A percentile compares a stretch with the other conserved stretches of the same genome.
Evolutionary conservation across 2,329 filamentous ascomycete species (phyloP).

Genomic region (Aureobasidium sp.): DNA sequence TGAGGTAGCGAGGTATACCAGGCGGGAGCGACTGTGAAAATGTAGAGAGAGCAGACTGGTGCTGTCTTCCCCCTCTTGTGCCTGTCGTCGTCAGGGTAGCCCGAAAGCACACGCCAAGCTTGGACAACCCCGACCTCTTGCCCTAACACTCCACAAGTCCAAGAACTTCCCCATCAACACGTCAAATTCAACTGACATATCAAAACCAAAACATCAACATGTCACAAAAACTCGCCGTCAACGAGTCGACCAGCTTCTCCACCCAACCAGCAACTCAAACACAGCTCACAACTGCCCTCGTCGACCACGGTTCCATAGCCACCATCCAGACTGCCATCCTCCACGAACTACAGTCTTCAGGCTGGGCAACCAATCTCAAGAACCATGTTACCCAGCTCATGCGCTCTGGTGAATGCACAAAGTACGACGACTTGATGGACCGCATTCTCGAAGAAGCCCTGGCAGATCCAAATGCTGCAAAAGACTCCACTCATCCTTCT

Average conservation of each 20-base stretch:
- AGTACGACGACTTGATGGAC: conserved; percentile 48
- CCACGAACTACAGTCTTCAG: conserved; percentile 47
- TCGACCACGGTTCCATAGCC: conserved; percentile 42
- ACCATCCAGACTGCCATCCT: conserved; percentile 48
- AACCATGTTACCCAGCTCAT: conserved; percentile 48
- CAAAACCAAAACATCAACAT: conserved; percentile 14
- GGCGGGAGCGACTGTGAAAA: background rate
- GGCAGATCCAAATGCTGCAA: background rate
- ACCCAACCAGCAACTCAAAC: conserved; percentile 28
- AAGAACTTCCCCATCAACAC: background rate
- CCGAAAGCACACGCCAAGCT: conserved; percentile 5
- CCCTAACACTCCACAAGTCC: background rate
- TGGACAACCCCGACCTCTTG: background rate
- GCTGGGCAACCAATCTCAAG: conserved; percentile 51
- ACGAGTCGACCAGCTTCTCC: conserved; percentile 35
- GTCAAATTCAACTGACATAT: background rate
- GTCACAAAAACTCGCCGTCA: conserved; percentile 29
- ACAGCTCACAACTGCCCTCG: conserved; percentile 38
- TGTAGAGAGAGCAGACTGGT: background rate
- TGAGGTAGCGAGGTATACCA: background rate
- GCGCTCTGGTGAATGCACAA: conserved; percentile 49
- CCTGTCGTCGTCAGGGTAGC: background rate
- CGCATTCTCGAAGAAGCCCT: conserved; percentile 43
- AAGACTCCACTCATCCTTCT: background rate
- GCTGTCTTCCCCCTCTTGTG: background rate